Evolutionary conservation across 805 yeast genomes (phyloP), one percentile per base, ranked within the genome.

Genomic region (Kodamaea laetipori): DNA sequence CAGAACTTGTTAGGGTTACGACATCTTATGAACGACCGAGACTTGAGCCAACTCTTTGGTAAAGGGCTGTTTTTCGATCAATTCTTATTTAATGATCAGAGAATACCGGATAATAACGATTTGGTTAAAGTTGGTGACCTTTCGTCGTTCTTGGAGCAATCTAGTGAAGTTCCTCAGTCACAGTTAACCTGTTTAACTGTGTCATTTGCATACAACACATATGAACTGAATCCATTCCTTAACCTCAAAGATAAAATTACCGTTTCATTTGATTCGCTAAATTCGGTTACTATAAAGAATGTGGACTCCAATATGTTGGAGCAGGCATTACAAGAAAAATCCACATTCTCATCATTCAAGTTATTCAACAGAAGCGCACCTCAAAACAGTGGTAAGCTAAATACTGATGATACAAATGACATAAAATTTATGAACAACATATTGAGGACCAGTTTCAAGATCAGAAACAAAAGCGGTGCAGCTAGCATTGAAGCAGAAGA

Each of bases 201-300:
- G 12, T 58, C 71, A 0, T 67, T 65, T 39, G 56, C 55, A n/a
- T 71, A 54, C 48, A 61, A 61, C 40, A 57, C 69, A 1, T 59
- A 55, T 43, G 67, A 63, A n/a, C 45, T 58, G 5, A 60, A 67
- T 39, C 71, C 71, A 2, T 64, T 68, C 44, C 31, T 47, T 7
- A 46, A 56, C 21, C 34, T 63, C 3, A 46, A 43, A 2, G 56
- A 52, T 1, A 57, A 61, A 18, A 55, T 64, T 6, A 31, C 43
- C 0, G 45, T 67, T 6, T 52, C 66, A 0, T 65, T 69, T 37
- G 72, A 69, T 43, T 45, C 54, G 10, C 40, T 70, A 3, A 38
- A 50, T 3, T 35, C 40, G 6, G 54, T 52, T 8, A 55, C 48
- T 35, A 43, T 63, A 48, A 51, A 71, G 55, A 41, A 43, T 27